Conservation (phyloP, 208 protist species). For the Kentomonas sorsogonicus region DNA sequence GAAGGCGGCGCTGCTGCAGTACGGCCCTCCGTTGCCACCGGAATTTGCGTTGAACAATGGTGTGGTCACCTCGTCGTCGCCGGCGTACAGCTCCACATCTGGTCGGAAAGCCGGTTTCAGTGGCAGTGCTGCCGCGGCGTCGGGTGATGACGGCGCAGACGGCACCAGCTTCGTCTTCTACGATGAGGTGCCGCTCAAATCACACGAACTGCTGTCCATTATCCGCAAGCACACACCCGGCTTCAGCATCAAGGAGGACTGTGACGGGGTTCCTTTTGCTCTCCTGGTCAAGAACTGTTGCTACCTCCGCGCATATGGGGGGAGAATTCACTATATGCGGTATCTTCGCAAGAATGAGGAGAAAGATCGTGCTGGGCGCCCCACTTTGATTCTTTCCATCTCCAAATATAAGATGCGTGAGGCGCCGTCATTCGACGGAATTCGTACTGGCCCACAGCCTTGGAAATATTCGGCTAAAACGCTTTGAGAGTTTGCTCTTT, state of each 20-base stretch:
- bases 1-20: constrained; percentile 48
- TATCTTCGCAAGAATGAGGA: constrained; percentile 21
- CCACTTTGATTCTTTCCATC: constrained; percentile 30
- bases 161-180: constrained; percentile 33
- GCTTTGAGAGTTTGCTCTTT: constrained; percentile 25
- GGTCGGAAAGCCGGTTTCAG: constrained; percentile 9
- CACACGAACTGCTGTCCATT: constrained; percentile 54
- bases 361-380: neutral
- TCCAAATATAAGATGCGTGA: constrained; percentile 86
- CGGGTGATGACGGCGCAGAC: constrained; percentile 25
- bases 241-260: constrained; percentile 60
- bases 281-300: constrained; percentile 75
- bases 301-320: constrained; percentile 60
- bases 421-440: constrained; percentile 56
- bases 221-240: constrained; percentile 39
- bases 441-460: constrained; percentile 77
- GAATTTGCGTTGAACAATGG: constrained; percentile 60
- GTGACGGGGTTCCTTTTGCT: constrained; percentile 67
- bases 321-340: constrained; percentile 72
- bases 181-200: constrained; percentile 55
- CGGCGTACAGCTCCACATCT: neutral
- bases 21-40: constrained; percentile 69
- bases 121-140: constrained; percentile 12
- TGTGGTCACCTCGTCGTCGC: constrained; percentile 18
- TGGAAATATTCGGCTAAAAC: constrained; percentile 64